A percentile compares a stretch with the other conserved stretches of the same genome.
These are phyloP conservation scores for Candida quercuum DNA, from an alignment of 805 yeast species.

Conservation along the genomic window DNA sequence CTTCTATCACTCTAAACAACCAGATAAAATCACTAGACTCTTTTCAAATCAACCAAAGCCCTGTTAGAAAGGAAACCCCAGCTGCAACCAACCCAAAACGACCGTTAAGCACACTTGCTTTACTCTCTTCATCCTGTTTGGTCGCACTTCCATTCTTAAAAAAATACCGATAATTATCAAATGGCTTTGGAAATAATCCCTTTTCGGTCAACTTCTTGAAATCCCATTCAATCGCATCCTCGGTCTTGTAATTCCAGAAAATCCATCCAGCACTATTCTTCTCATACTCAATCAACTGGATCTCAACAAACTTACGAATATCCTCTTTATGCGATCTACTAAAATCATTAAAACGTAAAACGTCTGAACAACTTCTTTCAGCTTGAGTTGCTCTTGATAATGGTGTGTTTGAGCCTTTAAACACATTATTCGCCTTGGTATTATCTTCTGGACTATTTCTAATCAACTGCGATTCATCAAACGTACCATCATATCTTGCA, in stretches of 20 bases:
- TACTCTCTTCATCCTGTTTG: background rate
- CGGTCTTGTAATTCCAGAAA: slow-evolving; percentile 71
- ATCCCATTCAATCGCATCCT: slow-evolving; percentile 64
- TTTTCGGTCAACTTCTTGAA: slow-evolving; percentile 42
- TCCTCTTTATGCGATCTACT: slow-evolving; percentile 33
- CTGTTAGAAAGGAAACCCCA: too few species aligned
- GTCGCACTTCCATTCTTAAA: slow-evolving; percentile 18
- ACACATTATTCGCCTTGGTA: background rate
- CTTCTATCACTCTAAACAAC: too few species aligned
- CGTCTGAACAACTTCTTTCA: slow-evolving; percentile 31
- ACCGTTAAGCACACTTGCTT: too few species aligned
- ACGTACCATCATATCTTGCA: slow-evolving; percentile 54
- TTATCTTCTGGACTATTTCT: slow-evolving; percentile 7
- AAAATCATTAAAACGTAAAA: slow-evolving; percentile 38
- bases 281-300: slow-evolving; percentile 50
- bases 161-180: slow-evolving; percentile 46
- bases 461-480: slow-evolving; percentile 17
- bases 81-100: too few species aligned
- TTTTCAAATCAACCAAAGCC: too few species aligned
- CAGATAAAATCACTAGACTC: too few species aligned
- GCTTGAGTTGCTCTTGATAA: background rate
- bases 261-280: slow-evolving; percentile 52
- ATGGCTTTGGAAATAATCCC: slow-evolving; percentile 59
- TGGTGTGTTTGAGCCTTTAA: background rate
- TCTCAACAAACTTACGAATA: slow-evolving; percentile 53